phyloP scores from a whole-genome alignment of 73 alveolate species.

The Symbiodinium pilosum region DNA sequence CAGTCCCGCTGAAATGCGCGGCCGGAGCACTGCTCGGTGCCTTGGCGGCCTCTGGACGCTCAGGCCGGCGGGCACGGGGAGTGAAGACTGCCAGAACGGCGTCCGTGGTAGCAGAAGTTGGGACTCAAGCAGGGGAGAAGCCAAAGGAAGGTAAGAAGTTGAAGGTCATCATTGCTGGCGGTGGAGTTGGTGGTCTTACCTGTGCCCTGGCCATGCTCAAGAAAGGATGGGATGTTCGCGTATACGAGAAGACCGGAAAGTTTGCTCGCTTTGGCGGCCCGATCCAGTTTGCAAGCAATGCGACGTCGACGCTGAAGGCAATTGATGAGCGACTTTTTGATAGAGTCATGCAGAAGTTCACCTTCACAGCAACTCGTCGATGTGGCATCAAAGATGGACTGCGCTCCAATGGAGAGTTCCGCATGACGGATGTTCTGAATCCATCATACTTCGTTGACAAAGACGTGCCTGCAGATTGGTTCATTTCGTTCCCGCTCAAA shows the following conservation, averaged over 20 bases:
- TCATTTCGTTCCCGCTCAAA: constrained; percentile 51
- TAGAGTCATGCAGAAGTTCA: constrained; percentile 63
- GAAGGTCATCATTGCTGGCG: constrained; percentile 89
- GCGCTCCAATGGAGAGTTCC: constrained; percentile 48
- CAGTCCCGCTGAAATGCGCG: not conserved
- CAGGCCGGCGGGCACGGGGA: not conserved
- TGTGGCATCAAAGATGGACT: constrained; percentile 89
- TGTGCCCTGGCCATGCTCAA: constrained; percentile 53
- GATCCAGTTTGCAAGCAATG: constrained; percentile 83
- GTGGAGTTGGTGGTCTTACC: constrained; percentile 93
- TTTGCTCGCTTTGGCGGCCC: constrained; percentile 88
- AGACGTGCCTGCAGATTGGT: constrained; percentile 56
- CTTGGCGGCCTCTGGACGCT: not conserved
- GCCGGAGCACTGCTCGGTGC: not conserved
- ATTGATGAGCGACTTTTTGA: constrained; percentile 59
- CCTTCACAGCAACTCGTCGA: constrained; percentile 81
- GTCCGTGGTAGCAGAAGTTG: constrained; percentile 59
- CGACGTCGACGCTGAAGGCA: constrained; percentile 55
- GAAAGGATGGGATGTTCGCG: constrained; percentile 68
- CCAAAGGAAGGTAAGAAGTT: constrained; percentile 40
- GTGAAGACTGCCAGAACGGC: not conserved
- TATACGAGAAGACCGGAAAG: constrained; percentile 55
- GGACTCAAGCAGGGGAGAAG: constrained; percentile 57
- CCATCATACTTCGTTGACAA: constrained; percentile 35
- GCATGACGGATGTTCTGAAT: constrained; percentile 63